Evolutionary conservation across 2,329 filamentous ascomycete genomes (phyloP), one percentile per base, ranked within the genome.

Genomic region (Cytospora schulzeri): DNA sequence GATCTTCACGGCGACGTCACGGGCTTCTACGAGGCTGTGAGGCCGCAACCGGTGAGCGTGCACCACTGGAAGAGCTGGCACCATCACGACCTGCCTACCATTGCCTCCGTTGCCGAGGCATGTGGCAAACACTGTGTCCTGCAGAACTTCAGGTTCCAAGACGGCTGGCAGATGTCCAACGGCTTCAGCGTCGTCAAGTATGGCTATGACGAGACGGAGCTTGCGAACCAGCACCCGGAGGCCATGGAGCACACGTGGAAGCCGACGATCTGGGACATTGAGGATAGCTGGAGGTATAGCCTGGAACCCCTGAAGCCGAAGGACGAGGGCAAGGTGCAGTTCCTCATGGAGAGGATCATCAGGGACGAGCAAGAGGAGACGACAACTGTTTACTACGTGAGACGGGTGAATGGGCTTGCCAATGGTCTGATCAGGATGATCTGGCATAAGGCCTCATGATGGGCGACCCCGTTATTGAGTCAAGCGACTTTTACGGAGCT

Each of bases 1-100:
- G 78, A 81, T 67, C 66, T 81, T 38, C 72, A 74, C 67, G 73
- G 71, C 38, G 79, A 81, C 64, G 72, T 75, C 33, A 78, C 77
- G 0, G 79, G 79, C 1, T 79, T 80, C 68, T 81, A 79, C 64
- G 79, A 81, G 71, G 73, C 76, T 1, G 74, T 75, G 17, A 73
- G 77, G n/a, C 22, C n/a, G 8, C 72, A 74, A 17, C 78, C 79
- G 4, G 71, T 80, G 1, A 79, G 76, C 22, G 73, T 80, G 4
- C 79, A 81, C 67, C 78, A 81, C 72, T 80, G 78, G 78, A 80
- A 80, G 68, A 69, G 64, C 60, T 69, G 68, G 68, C 66, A 69
- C 55, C 53, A 62, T 29, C 57, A 62, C 58, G 66, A 68, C 68
- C 74, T 80, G 68, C 73, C 76, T 57, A 75, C 76, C 57, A 70